These are phyloP conservation scores for Brassica nigra DNA, from an alignment of 345 rosid species.

Conservation along the genomic window DNA sequence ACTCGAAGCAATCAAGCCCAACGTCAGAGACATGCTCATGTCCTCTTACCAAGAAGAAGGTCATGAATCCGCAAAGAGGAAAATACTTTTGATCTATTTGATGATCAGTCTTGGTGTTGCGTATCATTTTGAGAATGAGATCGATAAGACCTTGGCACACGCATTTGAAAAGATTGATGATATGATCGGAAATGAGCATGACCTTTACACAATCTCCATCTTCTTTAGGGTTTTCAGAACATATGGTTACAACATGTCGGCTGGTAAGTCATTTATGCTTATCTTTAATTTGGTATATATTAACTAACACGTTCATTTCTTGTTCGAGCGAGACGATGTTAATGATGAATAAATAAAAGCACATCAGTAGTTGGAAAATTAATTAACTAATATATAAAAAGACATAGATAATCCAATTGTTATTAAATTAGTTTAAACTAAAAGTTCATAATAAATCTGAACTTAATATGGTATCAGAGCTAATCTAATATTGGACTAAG, in stretches of 20 bases:
- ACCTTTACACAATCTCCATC: constrained; percentile 11
- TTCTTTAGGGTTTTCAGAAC: constrained; percentile 9
- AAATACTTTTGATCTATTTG: background rate
- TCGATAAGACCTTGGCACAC: background rate
- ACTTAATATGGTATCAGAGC: too few species aligned
- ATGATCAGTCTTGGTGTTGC: constrained; percentile 9
- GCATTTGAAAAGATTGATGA: background rate
- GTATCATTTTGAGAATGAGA: constrained; percentile 13
- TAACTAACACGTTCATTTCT: background rate
- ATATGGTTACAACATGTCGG: constrained; percentile 5
- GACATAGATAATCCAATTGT: too few species aligned
- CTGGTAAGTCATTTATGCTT: background rate
- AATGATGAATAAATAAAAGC: too few species aligned
- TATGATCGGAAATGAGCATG: background rate
- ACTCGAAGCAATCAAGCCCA: constrained; percentile 3
- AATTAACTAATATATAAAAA: too few species aligned
- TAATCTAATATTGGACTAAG: too few species aligned
- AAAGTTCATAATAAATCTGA: too few species aligned
- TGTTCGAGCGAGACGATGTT: background rate
- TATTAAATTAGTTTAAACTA: too few species aligned
- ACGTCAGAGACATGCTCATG: background rate
- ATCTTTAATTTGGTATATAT: background rate
- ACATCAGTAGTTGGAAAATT: too few species aligned
- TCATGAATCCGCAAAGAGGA: background rate
- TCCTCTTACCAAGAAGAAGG: background rate